phyloP scores from a whole-genome alignment of 2,329 filamentous ascomycete genomes.

The Claviceps pazoutovae region DNA sequence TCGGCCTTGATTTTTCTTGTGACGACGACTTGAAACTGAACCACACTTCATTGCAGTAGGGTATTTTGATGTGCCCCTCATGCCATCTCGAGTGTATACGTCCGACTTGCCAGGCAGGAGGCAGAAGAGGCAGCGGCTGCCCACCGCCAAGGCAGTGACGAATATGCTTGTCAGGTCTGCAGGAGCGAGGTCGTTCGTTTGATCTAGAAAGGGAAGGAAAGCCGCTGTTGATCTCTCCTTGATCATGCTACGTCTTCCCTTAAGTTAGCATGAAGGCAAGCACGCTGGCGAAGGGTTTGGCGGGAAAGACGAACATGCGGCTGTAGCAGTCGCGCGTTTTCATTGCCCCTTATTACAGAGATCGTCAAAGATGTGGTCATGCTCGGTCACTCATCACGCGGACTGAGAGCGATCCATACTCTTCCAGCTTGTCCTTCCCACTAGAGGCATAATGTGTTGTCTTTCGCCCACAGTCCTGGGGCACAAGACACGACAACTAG shows the following conservation, averaged over 20 bases:
- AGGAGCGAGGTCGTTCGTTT: background rate
- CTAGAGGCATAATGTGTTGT: background rate
- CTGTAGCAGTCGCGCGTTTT: background rate
- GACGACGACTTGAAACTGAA: background rate
- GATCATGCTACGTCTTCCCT: background rate
- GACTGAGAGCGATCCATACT: background rate
- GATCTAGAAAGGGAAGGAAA: background rate
- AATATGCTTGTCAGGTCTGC: background rate
- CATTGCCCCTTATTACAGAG: background rate
- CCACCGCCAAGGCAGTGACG: background rate
- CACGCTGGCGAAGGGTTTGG: background rate
- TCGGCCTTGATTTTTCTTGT: background rate
- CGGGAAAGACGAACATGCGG: background rate
- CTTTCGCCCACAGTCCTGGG: background rate
- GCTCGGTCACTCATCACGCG: slow-evolving; percentile 3
- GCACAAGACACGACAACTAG: slow-evolving; percentile 3
- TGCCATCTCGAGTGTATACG: background rate
- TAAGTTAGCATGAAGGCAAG: background rate
- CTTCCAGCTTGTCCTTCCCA: background rate
- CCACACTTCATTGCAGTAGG: background rate
- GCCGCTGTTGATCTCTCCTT: background rate
- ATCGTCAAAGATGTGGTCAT: slow-evolving; percentile 4
- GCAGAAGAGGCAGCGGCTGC: background rate
- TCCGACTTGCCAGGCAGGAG: background rate
- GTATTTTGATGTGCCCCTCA: background rate